These are phyloP conservation scores for Brettanomyces custersianus DNA, from an alignment of 805 yeast species.

Conservation along the genomic window DNA sequence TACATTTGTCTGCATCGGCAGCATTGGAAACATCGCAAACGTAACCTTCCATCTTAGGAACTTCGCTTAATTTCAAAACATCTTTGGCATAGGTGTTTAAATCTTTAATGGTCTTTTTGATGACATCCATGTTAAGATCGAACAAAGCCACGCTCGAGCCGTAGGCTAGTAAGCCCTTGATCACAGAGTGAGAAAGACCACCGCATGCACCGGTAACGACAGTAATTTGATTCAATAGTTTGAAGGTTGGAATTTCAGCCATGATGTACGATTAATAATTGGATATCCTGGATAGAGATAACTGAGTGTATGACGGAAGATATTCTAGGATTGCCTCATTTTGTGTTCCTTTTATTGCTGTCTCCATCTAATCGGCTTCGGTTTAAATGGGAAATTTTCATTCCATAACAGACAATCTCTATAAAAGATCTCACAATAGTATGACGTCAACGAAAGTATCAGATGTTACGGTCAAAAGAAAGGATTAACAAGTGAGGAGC, in stretches of 20 bases:
- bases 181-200: conserved; percentile 57
- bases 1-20: conserved; percentile 45
- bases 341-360: no score
- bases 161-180: conserved; percentile 62
- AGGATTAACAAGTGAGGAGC: no score
- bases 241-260: conserved; percentile 45
- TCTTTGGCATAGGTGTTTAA: conserved; percentile 24
- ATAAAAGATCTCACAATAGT: no score
- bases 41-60: conserved; percentile 49
- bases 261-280: not conserved
- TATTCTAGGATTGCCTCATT: no score
- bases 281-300: not conserved
- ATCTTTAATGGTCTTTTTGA: conserved; percentile 45
- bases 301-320: no score
- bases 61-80: conserved; percentile 16
- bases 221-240: conserved; percentile 64
- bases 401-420: no score
- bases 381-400: no score
- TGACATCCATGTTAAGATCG: conserved; percentile 56
- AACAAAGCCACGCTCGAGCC: conserved; percentile 72
- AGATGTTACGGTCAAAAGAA: no score
- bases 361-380: no score
- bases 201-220: conserved; percentile 79
- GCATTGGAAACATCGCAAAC: conserved; percentile 67
- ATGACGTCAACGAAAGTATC: no score